A percentile compares a stretch with the other conserved stretches of the same genome.
phyloP scores from a whole-genome alignment of 2,329 filamentous ascomycete genomes.

The Ophiostoma sp. region DNA sequence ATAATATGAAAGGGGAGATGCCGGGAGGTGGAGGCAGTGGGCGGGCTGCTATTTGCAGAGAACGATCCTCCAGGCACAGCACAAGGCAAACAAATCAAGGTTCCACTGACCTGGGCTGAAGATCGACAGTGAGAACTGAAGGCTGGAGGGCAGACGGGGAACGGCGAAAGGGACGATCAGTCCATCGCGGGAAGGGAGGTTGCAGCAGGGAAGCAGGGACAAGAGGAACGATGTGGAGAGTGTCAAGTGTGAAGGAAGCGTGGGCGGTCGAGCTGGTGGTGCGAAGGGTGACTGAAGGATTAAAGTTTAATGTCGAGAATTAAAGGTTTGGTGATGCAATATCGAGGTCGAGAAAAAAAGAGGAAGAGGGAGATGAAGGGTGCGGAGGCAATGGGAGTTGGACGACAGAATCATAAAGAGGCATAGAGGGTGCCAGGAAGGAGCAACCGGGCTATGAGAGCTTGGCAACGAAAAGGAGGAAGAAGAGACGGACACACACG shows the following conservation, averaged over 20 bases:
- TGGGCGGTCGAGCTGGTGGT: neutral
- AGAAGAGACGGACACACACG: neutral
- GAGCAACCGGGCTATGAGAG: neutral
- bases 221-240: conserved; percentile 1
- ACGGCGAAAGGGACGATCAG: conserved; percentile 15
- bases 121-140: conserved; percentile 24
- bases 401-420: neutral
- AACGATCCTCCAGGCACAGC: conserved; percentile 14
- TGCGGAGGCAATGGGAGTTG: neutral
- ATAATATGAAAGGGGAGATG: conserved; percentile 1
- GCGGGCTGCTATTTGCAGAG: neutral
- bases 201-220: neutral
- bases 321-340: neutral
- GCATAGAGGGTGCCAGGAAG: neutral
- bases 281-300: neutral
- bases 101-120: conserved; percentile 24
- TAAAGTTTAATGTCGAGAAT: neutral
- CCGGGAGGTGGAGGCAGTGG: neutral
- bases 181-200: conserved; percentile 9
- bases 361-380: neutral
- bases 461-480: neutral
- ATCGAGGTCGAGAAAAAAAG: neutral
- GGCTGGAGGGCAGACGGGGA: neutral
- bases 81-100: conserved; percentile 12
- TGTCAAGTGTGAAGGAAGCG: neutral